These are phyloP conservation scores for Calonectria naviculata DNA, from an alignment of 2,329 filamentous ascomycete genomes.

Conservation along the genomic window DNA sequence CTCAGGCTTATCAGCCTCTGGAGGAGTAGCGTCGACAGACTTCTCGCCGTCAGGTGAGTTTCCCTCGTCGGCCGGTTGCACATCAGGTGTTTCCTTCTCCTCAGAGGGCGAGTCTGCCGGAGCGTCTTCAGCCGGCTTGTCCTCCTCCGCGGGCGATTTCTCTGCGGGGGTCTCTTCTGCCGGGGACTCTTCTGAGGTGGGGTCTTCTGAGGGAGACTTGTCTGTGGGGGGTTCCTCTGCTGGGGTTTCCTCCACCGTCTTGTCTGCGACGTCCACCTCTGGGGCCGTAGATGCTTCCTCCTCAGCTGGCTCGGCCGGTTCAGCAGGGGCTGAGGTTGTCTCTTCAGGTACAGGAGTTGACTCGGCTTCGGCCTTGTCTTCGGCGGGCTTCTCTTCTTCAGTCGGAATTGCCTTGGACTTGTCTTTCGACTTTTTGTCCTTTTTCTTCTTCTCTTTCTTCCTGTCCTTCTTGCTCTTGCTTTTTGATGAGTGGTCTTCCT, in stretches of 20 bases:
- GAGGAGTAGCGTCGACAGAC: neutral
- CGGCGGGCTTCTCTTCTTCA: constrained; percentile 1
- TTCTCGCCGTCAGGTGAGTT: neutral
- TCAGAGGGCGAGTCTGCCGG: neutral
- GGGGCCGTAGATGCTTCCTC: neutral
- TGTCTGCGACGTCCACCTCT: neutral
- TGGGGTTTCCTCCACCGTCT: neutral
- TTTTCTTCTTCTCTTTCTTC: constrained; percentile 35
- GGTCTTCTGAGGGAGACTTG: neutral
- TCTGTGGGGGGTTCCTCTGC: neutral
- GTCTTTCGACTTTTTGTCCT: constrained; percentile 62
- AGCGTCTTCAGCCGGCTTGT: neutral
- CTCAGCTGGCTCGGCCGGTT: neutral
- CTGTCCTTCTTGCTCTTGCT: constrained; percentile 34
- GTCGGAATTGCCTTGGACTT: neutral
- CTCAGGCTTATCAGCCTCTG: constrained; percentile 9
- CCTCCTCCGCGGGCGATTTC: neutral
- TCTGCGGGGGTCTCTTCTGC: neutral
- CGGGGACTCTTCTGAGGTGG: neutral
- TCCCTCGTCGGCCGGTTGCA: constrained; percentile 3
- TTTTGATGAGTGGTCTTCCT: constrained; percentile 22
- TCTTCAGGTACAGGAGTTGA: neutral
- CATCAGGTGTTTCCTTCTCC: neutral
- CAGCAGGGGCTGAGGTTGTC: neutral
- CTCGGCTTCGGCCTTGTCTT: neutral